Base-by-base conservation (phyloP, 2,329 filamentous ascomycete genomes). In the Beauveria scarabaeidicola region DNA sequence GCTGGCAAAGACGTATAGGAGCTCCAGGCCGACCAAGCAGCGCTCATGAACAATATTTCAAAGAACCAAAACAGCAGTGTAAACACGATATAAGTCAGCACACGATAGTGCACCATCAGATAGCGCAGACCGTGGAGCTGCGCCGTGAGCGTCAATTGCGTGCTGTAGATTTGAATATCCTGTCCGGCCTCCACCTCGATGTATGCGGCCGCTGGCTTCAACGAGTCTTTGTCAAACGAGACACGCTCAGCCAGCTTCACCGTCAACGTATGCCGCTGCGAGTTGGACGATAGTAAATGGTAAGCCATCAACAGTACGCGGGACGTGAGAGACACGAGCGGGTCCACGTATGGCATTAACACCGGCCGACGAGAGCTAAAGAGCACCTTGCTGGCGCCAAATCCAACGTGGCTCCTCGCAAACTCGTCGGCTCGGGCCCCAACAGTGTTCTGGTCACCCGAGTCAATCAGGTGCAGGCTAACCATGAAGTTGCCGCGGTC, bases 401-500 rank as follows among this genome's bases (percentile, higher is more conserved):
- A 71, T 23, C 75, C 72, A 44, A 66, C 62, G 59, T 73, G 69
- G n/a, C 64, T 59, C 29, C 65, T 64, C 36, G 71, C 69, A 54
- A 72, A 69, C 32, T 61, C 61, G 53, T 66, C 66, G 2, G 72
- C 71, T 52, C 65, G 66, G 9, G 62, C 61, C 15, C 64, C 64
- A 17, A 73, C 58, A 13, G 61, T 56, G 27, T 60, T 52, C 46
- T 66, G 65, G 43, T 63, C 65, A 41, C 73, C 71, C 25, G 75
- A 74, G 27, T 79, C 79, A 53, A 89, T 80, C 55, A 96, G 81
- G 62, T 85, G 82, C 17, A 96, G 76, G 51, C 89, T 87, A 19
- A 97, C 77, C 94, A 99, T 99, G 78, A 97, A 97, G 75, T 97
- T 97, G 29, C 94, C 94, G 15, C 83, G 82, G 2, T 81, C 82